Percentiles rank a stretch among this genome's conserved stretches.
These are phyloP conservation scores for Rhodotorula sphaerocarpa DNA, from an alignment of 768 basidiomycete species.

Conservation along the genomic window DNA sequence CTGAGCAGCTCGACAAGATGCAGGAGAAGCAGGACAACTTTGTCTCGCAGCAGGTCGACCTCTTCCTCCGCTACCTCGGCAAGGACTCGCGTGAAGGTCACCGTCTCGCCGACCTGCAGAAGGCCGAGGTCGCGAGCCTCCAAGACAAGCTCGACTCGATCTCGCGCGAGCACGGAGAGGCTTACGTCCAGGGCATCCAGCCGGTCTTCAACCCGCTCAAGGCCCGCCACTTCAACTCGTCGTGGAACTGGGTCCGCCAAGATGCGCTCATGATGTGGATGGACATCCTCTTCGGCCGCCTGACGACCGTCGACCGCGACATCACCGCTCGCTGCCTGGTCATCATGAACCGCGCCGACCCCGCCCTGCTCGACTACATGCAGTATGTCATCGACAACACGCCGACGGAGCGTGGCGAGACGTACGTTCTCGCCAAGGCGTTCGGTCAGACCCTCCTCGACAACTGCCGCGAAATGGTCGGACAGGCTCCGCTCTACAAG, in stretches of 20 bases:
- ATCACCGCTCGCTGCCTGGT: conserved; percentile 91
- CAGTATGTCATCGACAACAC: conserved; percentile 82
- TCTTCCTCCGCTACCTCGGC: conserved; percentile 93
- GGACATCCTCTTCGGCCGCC: conserved; percentile 91
- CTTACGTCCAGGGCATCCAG: conserved; percentile 87
- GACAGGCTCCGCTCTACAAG: conserved; percentile 81
- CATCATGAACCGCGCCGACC: conserved; percentile 94
- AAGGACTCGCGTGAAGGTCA: conserved; percentile 89
- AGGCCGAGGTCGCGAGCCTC: conserved; percentile 59
- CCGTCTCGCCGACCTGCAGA: conserved; percentile 77
- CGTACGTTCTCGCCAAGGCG: conserved; percentile 88
- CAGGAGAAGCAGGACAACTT: conserved; percentile 86
- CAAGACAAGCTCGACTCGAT: conserved; percentile 84
- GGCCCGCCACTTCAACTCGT: conserved; percentile 95
- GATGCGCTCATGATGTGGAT: conserved; percentile 91
- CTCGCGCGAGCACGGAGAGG: conserved; percentile 81
- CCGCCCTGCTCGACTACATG: conserved; percentile 85
- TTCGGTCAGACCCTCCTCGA: conserved; percentile 93
- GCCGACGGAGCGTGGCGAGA: conserved; percentile 66
- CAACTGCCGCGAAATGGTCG: conserved; percentile 78
- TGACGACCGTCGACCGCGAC: conserved; percentile 88
- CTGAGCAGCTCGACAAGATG: conserved; percentile 96
- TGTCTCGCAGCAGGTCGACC: conserved; percentile 82
- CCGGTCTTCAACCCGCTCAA: conserved; percentile 91
- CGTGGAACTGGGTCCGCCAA: conserved; percentile 99